These are phyloP conservation scores for Amphicarpaea edgeworthii DNA, from an alignment of 306 rosid species.

Conservation along the genomic window DNA sequence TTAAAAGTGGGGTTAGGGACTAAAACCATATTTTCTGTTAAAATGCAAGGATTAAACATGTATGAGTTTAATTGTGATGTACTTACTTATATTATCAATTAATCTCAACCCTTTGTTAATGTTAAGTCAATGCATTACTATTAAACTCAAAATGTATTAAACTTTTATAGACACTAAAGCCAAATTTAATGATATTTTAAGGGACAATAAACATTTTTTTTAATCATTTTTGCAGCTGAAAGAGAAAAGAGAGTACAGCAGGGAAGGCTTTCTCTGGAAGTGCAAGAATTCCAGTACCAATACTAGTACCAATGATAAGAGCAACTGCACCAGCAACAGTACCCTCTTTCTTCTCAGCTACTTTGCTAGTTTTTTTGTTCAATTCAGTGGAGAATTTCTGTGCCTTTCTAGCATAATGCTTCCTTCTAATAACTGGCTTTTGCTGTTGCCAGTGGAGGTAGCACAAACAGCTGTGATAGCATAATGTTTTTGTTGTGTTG, in stretches of 20 bases:
- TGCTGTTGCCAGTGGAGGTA: slow-evolving; percentile 40
- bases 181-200: neutral
- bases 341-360: slow-evolving; percentile 50
- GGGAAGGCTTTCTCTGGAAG: slow-evolving; percentile 81
- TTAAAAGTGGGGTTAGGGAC: neutral
- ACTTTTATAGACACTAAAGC: neutral
- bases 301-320: slow-evolving; percentile 70
- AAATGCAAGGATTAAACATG: neutral
- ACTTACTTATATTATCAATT: too few relatives aligned
- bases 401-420: slow-evolving; percentile 38
- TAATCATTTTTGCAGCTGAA: neutral
- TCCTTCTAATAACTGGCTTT: slow-evolving; percentile 16
- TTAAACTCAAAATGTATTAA: neutral
- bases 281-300: slow-evolving; percentile 77
- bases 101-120: too few relatives aligned
- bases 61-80: too few relatives aligned
- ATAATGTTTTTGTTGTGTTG: slow-evolving; percentile 19
- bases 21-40: neutral
- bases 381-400: slow-evolving; percentile 24
- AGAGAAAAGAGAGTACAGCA: slow-evolving; percentile 53
- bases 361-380: slow-evolving; percentile 5
- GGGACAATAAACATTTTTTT: neutral
- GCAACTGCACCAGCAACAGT: slow-evolving; percentile 73
- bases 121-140: too few relatives aligned
- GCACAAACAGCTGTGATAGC: slow-evolving; percentile 27